These are phyloP conservation scores for Spathaspora jeffriesii DNA, from an alignment of 1,139 yeast genomes.

Conservation along the genomic window DNA sequence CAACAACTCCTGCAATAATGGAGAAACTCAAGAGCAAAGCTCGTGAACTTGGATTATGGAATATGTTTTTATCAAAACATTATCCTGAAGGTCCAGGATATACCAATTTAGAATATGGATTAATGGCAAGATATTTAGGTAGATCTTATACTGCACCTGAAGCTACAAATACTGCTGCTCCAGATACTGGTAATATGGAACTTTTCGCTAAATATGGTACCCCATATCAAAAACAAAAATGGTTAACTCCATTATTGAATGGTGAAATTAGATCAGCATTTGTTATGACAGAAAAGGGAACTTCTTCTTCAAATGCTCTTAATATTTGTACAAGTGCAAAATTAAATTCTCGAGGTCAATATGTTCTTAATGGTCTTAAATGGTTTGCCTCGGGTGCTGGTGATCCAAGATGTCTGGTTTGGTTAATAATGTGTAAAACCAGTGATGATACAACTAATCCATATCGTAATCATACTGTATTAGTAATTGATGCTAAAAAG, in stretches of 20 bases:
- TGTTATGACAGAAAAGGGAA: constrained; percentile 70
- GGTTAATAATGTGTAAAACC: constrained; percentile 73
- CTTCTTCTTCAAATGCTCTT: constrained; percentile 68
- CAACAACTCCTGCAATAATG: constrained; percentile 47
- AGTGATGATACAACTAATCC: constrained; percentile 28
- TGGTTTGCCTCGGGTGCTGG: constrained; percentile 84
- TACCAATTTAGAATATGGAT: constrained; percentile 67
- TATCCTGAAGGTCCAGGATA: constrained; percentile 65
- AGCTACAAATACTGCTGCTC: constrained; percentile 66
- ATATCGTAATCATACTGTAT: constrained; percentile 61
- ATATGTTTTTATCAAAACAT: constrained; percentile 58
- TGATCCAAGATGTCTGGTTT: constrained; percentile 61
- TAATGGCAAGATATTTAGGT: constrained; percentile 72
- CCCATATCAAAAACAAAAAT: constrained; percentile 49
- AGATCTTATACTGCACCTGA: constrained; percentile 58
- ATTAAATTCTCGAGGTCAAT: constrained; percentile 45
- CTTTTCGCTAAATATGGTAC: constrained; percentile 62
- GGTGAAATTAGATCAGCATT: constrained; percentile 69
- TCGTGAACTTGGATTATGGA: constrained; percentile 60
- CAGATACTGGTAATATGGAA: constrained; percentile 81
- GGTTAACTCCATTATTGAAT: constrained; percentile 56
- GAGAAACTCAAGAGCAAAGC: constrained; percentile 60
- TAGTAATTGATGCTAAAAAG: constrained; percentile 55
- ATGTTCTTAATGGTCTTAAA: constrained; percentile 63
- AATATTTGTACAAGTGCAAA: constrained; percentile 56